Evolutionary conservation across 805 yeast genomes (phyloP).

Genomic region (Wickerhamomyces rabaulensis): DNA sequence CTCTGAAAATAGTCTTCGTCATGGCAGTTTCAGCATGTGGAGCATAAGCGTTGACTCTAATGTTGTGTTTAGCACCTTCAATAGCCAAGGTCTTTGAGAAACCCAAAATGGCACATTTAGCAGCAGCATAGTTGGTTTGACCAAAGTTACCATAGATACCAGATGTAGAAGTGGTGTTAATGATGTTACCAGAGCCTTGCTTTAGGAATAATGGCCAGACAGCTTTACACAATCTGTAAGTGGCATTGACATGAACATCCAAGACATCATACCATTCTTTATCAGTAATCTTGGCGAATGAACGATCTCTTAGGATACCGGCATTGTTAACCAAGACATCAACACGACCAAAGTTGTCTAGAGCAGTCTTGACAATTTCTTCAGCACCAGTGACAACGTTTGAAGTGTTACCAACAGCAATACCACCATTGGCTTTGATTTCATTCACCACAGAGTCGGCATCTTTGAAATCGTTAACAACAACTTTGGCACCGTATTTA

Average conservation of each 20-base stretch:
- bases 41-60: constrained; percentile 78
- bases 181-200: constrained; percentile 74
- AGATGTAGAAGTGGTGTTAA: constrained; percentile 91
- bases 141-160: constrained; percentile 98
- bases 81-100: constrained; percentile 81
- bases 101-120: constrained; percentile 85
- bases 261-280: constrained; percentile 78
- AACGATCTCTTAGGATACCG: constrained; percentile 87
- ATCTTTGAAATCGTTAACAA: constrained; percentile 83
- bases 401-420: constrained; percentile 78
- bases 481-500: constrained; percentile 90
- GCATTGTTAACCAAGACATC: constrained; percentile 91
- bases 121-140: constrained; percentile 93
- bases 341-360: constrained; percentile 72
- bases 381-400: constrained; percentile 76
- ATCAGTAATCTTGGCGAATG: constrained; percentile 79
- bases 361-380: constrained; percentile 70
- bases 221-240: constrained; percentile 74
- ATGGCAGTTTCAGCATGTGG: constrained; percentile 98
- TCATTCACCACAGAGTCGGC: constrained; percentile 72
- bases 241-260: constrained; percentile 77
- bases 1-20: constrained; percentile 84
- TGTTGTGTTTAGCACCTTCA: constrained; percentile 80
- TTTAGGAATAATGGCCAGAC: constrained; percentile 89
- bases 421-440: constrained; percentile 66